Evolutionary conservation across 768 basidiomycete species (phyloP), one percentile per base, ranked within the genome.

Genomic region (Chalciporus sphaerocephalus): DNA sequence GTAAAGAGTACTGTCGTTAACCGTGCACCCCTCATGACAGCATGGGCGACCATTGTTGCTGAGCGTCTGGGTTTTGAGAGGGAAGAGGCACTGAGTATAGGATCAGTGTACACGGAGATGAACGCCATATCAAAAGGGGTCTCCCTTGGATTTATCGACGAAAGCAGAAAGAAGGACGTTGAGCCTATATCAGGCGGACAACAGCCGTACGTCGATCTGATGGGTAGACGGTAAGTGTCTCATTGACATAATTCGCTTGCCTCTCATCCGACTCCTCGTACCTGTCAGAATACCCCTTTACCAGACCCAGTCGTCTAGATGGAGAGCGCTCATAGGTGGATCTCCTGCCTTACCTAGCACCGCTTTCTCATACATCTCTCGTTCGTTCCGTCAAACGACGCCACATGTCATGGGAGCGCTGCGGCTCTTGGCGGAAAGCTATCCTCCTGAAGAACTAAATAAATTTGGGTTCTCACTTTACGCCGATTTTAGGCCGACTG

Each of bases 1-100:
- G 65, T 64, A 16, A 85, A 90, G 53, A 74, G 70, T 7, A 74
- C 80, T 16, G 74, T 91, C 16, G 76, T 90, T 36, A 98, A 98
- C 64, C 83, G 95, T 18, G 94, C 95, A 1, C 95, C 95, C 0
- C 74, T 97, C 36, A 89, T 97, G 88, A 92, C 85, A 44, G 92
- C 87, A 2, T 98, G 95, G 95, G 82, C 91, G 2, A 87, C 77
- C 41, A 67, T 91, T 25, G 89, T 97, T 21, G 87, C 90, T 4
- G 89, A 92, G 55, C 75, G 83, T 30, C 73, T 96, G 51, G 89
- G 92, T 2, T 98, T 98, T 64, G 76, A 81, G 40, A 74, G 85
- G 47, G 83, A 90, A 57, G 95, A 98, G 68, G 90, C 95, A 2
- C 70, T 98, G 32, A 93, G 90, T 52, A 89, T 98, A 44, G 94